phyloP scores from a whole-genome alignment of 257 asterid species.

The Paulownia fortunei region DNA sequence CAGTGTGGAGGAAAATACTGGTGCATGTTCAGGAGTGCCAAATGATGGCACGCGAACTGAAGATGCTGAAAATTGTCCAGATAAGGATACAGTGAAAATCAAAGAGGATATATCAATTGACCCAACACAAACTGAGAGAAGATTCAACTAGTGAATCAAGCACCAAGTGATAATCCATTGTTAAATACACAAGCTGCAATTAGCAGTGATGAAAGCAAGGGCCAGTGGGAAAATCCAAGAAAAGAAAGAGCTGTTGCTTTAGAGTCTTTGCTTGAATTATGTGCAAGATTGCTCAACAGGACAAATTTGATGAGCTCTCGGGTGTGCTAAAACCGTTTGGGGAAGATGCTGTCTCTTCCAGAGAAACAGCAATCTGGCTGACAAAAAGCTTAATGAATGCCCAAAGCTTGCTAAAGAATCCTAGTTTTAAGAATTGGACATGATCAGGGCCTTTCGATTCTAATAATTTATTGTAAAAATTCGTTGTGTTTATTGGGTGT shows the following conservation, averaged over 20 bases:
- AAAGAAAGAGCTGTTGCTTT: slow-evolving; percentile 84
- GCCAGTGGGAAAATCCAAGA: slow-evolving; percentile 24
- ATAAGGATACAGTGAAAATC: slow-evolving; percentile 38
- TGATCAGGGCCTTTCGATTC: slow-evolving; percentile 9
- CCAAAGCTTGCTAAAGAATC: slow-evolving; percentile 60
- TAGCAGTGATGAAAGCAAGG: slow-evolving; percentile 29
- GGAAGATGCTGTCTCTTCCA: slow-evolving; percentile 82
- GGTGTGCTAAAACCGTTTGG: slow-evolving; percentile 93
- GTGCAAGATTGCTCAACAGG: slow-evolving; percentile 83
- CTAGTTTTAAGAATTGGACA: slow-evolving; percentile 34
- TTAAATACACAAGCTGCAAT: slow-evolving; percentile 41
- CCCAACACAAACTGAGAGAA: slow-evolving; percentile 35
- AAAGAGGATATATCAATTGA: slow-evolving; percentile 29
- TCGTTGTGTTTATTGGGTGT: slow-evolving; percentile 25
- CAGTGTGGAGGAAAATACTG: too few relatives aligned
- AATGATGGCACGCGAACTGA: too few relatives aligned
- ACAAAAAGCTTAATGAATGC: slow-evolving; percentile 83
- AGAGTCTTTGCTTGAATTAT: slow-evolving; percentile 91
- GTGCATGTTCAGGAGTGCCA: too few relatives aligned
- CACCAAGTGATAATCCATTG: slow-evolving; percentile 32
- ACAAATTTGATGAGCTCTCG: slow-evolving; percentile 85
- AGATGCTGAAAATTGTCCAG: too few relatives aligned
- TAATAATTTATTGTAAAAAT: slow-evolving; percentile 32
- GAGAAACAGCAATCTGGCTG: slow-evolving; percentile 97
- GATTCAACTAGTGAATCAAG: slow-evolving; percentile 27